These are phyloP conservation scores for Argentina anserina DNA, from an alignment of 306 rosid genomes.

Conservation along the genomic window DNA sequence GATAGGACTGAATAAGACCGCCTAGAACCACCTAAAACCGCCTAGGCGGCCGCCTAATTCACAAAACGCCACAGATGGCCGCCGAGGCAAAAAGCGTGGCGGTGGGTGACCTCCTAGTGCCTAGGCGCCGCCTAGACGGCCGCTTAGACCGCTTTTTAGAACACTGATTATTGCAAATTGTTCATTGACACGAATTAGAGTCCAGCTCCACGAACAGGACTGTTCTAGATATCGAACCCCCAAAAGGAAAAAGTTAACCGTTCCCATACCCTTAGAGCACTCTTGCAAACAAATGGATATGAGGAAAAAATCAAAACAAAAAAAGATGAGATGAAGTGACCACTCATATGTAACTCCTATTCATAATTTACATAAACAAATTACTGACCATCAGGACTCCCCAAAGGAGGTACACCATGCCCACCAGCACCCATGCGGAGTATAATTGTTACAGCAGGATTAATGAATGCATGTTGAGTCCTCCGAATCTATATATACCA, in stretches of 20 bases:
- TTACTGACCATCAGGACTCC: conserved; percentile 97
- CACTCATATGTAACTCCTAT: neutral
- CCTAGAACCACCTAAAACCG: no score
- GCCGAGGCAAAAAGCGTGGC: no score
- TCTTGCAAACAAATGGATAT: neutral
- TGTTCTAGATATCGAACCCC: neutral
- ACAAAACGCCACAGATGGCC: no score
- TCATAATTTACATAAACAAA: conserved; percentile 19
- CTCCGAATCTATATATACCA: conserved; percentile 67
- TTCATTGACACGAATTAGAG: neutral
- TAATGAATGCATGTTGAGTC: conserved; percentile 96
- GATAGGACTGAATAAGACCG: no score
- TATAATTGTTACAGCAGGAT: conserved; percentile 91
- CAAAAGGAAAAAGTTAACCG: neutral
- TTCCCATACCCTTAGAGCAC: neutral
- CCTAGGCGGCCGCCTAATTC: no score
- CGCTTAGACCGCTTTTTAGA: no score
- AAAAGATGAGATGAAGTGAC: neutral
- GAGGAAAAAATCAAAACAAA: conserved; percentile 9
- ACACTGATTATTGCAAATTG: neutral
- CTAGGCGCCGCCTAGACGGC: no score
- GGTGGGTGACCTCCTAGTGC: no score
- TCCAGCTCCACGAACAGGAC: neutral
- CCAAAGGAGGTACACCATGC: conserved; percentile 98
- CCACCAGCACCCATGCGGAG: conserved; percentile 99